Evolutionary conservation across 192 early-diverging fungal genomes (phyloP).

Genomic region (Coemansia sp.): DNA sequence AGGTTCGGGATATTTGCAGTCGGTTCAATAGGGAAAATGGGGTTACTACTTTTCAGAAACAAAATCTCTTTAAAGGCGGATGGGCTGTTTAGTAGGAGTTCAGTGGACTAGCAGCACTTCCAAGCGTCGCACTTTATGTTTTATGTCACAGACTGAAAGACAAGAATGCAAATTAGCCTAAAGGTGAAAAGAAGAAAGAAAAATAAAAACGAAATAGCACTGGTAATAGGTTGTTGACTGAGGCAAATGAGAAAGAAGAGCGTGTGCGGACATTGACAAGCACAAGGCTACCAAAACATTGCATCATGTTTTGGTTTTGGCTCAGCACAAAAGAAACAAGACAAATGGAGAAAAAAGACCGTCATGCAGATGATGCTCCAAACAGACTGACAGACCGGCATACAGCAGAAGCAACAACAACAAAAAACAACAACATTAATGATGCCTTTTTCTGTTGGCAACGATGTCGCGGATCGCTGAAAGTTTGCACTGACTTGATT

Average conservation of each 20-base stretch:
- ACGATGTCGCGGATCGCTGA: too few relatives aligned
- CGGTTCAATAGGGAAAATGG: background rate
- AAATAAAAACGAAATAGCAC: slow-evolving; percentile 4
- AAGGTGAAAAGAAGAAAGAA: slow-evolving; percentile 10
- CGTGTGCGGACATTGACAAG: too few relatives aligned
- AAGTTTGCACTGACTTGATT: too few relatives aligned
- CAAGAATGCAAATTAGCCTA: slow-evolving; percentile 2
- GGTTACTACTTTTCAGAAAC: too few relatives aligned
- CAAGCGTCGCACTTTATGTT: background rate
- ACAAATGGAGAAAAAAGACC: background rate
- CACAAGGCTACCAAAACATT: too few relatives aligned
- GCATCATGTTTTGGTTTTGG: slow-evolving; percentile 5
- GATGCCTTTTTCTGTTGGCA: too few relatives aligned
- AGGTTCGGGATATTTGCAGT: too few relatives aligned
- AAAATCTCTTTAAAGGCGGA: too few relatives aligned
- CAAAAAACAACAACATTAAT: background rate
- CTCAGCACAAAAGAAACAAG: background rate
- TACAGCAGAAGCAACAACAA: background rate
- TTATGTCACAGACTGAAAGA: background rate
- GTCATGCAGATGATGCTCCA: background rate
- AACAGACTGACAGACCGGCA: background rate
- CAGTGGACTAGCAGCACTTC: too few relatives aligned
- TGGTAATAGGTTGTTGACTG: background rate
- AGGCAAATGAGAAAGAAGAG: too few relatives aligned
- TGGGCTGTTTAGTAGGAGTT: too few relatives aligned